Percentiles rank a stretch among this genome's conserved stretches.
phyloP scores from a whole-genome alignment of 2,329 filamentous ascomycete species.

The Epichloe sibirici region DNA sequence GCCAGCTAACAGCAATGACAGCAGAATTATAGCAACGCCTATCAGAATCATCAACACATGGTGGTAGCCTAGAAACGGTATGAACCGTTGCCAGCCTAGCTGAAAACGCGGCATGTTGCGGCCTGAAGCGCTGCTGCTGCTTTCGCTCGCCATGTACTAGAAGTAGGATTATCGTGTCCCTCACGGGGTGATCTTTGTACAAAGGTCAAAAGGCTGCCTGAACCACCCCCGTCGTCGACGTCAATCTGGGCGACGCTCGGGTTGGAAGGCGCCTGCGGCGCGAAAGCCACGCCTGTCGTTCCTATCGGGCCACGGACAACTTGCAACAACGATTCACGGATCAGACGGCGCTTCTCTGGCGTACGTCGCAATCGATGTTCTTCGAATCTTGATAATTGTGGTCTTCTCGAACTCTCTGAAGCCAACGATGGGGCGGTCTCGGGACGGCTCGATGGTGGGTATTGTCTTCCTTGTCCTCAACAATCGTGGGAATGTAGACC shows the following conservation, averaged over 20 bases:
- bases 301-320: not conserved
- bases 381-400: not conserved
- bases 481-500: constrained; percentile 3
- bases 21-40: constrained; percentile 80
- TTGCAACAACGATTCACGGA: not conserved
- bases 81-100: constrained; percentile 46
- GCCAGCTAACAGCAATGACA: constrained; percentile 84
- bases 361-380: not conserved
- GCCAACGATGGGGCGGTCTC: not conserved
- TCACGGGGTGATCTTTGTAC: not conserved
- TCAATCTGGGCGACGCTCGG: constrained; percentile 2
- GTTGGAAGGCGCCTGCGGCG: constrained; percentile 3
- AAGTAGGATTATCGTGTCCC: not conserved
- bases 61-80: constrained; percentile 60
- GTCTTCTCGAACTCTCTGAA: not conserved
- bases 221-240: not conserved
- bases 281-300: not conserved
- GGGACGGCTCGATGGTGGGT: not conserved
- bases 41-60: constrained; percentile 98
- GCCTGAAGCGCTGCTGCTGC: constrained; percentile 11
- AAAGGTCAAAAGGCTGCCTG: constrained; percentile 1
- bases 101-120: constrained; percentile 26
- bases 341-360: not conserved
- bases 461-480: not conserved
- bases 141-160: constrained; percentile 10